A percentile compares a stretch with the other conserved stretches of the same genome.
These are phyloP conservation scores for Stramenopiles sp. DNA, from an alignment of 352 stramenopile species.

Conservation along the genomic window DNA sequence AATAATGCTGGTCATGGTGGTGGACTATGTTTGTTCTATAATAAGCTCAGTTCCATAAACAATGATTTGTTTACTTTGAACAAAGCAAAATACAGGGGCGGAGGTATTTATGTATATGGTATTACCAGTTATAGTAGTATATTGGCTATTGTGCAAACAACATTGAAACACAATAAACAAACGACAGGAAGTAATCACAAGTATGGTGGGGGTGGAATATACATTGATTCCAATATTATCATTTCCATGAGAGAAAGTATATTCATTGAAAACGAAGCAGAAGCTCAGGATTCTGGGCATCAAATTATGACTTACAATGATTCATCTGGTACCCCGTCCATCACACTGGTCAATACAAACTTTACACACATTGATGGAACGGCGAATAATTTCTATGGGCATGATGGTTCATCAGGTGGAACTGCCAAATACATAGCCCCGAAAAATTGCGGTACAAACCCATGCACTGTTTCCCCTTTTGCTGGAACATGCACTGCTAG, in stretches of 20 bases:
- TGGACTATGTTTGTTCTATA: background rate
- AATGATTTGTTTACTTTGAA: constrained; percentile 5
- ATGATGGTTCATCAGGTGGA: background rate
- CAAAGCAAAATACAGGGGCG: background rate
- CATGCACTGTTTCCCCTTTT: constrained; percentile 7
- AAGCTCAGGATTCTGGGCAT: background rate
- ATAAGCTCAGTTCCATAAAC: background rate
- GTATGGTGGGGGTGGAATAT: background rate
- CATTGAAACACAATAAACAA: background rate
- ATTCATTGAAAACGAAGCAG: constrained; percentile 4
- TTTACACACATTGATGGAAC: background rate
- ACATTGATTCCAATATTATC: background rate
- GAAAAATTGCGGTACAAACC: background rate
- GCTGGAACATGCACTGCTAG: background rate
- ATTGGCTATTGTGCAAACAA: background rate
- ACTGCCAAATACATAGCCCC: background rate
- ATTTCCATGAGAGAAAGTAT: background rate
- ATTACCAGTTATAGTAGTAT: background rate
- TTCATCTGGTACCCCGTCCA: background rate
- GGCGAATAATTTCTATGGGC: background rate
- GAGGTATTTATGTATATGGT: background rate
- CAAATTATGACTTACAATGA: background rate
- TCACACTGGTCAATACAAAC: background rate
- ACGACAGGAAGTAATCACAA: background rate
- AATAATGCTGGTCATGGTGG: background rate